Evolutionary conservation across 176 grass and related monocot species (phyloP), one percentile per base, ranked within the genome.

Genomic region (Aegilops umbellulata): DNA sequence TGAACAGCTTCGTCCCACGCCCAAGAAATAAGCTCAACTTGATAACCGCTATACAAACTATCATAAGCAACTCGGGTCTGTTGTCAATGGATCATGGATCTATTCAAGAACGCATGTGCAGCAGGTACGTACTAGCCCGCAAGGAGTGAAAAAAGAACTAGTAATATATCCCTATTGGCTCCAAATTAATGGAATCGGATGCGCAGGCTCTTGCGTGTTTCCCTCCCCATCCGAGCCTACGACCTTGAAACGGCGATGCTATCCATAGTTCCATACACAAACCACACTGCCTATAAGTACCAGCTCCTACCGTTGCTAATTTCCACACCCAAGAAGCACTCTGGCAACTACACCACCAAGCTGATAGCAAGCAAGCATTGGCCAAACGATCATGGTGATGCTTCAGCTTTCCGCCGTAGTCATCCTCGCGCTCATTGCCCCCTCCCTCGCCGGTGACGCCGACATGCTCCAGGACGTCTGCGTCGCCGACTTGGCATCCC

Each of bases 391-490:
- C 41, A 85, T 89, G 87, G 87, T 60, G 20, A 67, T 20, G 58
- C 23, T 35, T 4, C 76, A 89, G 12, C 77, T 87, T 16, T 65
- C 41, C 16, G 22, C 77, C 13, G 27, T 61, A 36, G 81, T 77
- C 25, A 12, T 46, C n/a, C 63, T 87, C 19, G 76, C 39, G 8
- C 85, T 91, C 27, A 29, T 38, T 1, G 69, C 9, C 5, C 62
- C 81, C 0, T 39, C 77, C 3, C 35, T 91, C 34, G 86, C 81
- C 47, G 69, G 81, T 36, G 94, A 96, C 39, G 91, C 94, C 3
- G 91, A 96, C 79, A 86, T 91, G 91, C 94, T 96, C 32, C 94
- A 96, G 66, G 94, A 96, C 62, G 27, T 96, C 82, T 96, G 94
- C 77, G 89, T 93, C 34, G 91, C 94, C 3, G 94, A 96, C 60